phyloP scores from a whole-genome alignment of 371 early-diverging fungal genomes.

The Mortierella sp. region DNA sequence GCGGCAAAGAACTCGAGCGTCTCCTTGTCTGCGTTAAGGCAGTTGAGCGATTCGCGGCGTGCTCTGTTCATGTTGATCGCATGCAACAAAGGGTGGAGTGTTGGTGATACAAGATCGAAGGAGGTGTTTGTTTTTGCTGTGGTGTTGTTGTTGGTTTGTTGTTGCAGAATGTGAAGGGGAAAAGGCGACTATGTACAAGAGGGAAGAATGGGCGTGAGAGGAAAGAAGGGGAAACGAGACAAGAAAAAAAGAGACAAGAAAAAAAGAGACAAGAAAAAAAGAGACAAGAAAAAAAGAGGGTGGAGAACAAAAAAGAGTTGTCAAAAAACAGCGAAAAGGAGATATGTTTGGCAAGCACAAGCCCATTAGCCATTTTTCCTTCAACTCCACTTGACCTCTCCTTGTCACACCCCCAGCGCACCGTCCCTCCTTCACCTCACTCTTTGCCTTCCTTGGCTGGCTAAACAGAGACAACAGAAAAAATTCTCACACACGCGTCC shows the following conservation, averaged over 20 bases:
- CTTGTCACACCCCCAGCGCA: background rate
- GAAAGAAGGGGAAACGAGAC: background rate
- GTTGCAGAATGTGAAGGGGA: background rate
- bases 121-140: background rate
- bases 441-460: background rate
- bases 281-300: too few species aligned
- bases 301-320: background rate
- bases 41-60: slow-evolving; percentile 57
- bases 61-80: slow-evolving; percentile 47
- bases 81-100: background rate
- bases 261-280: background rate
- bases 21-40: slow-evolving; percentile 55
- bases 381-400: background rate
- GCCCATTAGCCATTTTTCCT: background rate
- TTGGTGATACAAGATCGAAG: background rate
- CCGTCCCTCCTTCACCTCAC: background rate
- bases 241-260: slow-evolving; percentile 9
- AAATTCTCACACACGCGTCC: slow-evolving; percentile 4
- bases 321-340: background rate
- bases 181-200: slow-evolving; percentile 3
- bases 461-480: slow-evolving; percentile 6
- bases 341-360: background rate
- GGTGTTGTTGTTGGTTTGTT: background rate
- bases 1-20: slow-evolving; percentile 48
- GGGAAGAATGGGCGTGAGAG: background rate